Evolutionary conservation across 257 asterid genomes (phyloP), one percentile per base, ranked within the genome.

Genomic region (Nicotiana sylvestris): DNA sequence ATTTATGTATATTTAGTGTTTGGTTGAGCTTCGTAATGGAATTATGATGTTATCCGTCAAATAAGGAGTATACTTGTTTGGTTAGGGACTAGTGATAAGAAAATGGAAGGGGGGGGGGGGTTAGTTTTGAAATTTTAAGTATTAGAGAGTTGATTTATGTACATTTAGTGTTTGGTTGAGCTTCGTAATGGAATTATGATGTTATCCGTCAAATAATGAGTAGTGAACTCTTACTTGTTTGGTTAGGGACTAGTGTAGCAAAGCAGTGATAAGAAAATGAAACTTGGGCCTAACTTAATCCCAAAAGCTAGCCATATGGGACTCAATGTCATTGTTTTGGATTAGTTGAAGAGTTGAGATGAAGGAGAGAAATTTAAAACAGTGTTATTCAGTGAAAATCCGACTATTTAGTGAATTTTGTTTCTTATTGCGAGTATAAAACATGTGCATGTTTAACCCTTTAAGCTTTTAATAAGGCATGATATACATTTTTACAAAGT

Each of bases 91-190:
- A 51, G 15, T 9, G 16, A 8, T 8, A 10, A 3, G 57, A 53
- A 12, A 53, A 53, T 9, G 51, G 49, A 43, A 43, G 21, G 10
- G 49, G 46, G 49, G 49, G 11, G 49, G 55, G 10, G 53, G 8
- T 17, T 18, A 18, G 18, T 39, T 69, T 17, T 69, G 57, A 51
- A 39, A 69, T 69, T 37, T 72, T 74, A 30, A 49, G 43, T 74
- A 51, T 51, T 51, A 51, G 64, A 74, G 60, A 27, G 27, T 74
- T 74, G 62, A 49, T 72, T 72, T 72, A 72, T 72, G 78, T 30
- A 21, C 21, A 12, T 46, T 30, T 49, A 74, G 62, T 74, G 29
- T 27, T 49, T 51, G 12, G 25, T 58, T 58, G 11, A 18, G 65
- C 1, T 18, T 18, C 65, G 18, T 58, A 49, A 51, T 5, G 18